Evolutionary conservation across 2,329 filamentous ascomycete genomes (phyloP), one percentile per base, ranked within the genome.

Genomic region (Sporothrix sp.): DNA sequence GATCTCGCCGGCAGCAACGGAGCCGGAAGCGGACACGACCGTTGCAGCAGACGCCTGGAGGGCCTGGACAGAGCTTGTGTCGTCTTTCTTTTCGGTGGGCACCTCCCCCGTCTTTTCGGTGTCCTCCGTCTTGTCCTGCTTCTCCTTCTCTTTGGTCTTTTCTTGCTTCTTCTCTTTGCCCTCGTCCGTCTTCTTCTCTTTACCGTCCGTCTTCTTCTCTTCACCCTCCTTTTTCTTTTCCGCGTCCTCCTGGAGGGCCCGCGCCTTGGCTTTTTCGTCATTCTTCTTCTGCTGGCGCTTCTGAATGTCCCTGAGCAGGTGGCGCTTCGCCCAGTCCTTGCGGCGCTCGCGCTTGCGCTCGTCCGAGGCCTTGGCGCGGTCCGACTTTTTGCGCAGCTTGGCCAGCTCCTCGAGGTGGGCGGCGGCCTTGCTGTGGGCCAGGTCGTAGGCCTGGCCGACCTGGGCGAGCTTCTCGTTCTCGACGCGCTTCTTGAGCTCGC

Each of bases 391-490:
- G 10, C 71, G 64, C 23, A 74, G 59, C 25, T 69, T 70, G 3
- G 78, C 81, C 9, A 67, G 58, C n/a, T 59, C 61, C 20, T 62
- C 59, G 20, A 67, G 54, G 42, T 68, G 64, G 2, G 59, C 59
- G 0, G 64, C 59, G 3, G 62, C 65, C 61, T 85, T 85, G 55
- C 78, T 76, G 62, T 86, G 81, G 0, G 84, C 82, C 6, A 86
- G 71, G 57, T 87, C 83, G 54, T 85, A 86, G 1, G 81, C 81
- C 47, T 81, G 71, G 2, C 83, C 83, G n/a, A 84, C 79, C 10
- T 79, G 72, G 1, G 82, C 72, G 2, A 94, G 73, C 65, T 94
- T 94, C 58, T 88, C 85, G 23, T 86, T 93, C 59, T 89, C 84
- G 14, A 82, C 65, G 5, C 75, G 69, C 2, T 70, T 70, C 48